phyloP scores from a whole-genome alignment of 495 filamentous ascomycete species.

The Penicillium coprophilum region DNA sequence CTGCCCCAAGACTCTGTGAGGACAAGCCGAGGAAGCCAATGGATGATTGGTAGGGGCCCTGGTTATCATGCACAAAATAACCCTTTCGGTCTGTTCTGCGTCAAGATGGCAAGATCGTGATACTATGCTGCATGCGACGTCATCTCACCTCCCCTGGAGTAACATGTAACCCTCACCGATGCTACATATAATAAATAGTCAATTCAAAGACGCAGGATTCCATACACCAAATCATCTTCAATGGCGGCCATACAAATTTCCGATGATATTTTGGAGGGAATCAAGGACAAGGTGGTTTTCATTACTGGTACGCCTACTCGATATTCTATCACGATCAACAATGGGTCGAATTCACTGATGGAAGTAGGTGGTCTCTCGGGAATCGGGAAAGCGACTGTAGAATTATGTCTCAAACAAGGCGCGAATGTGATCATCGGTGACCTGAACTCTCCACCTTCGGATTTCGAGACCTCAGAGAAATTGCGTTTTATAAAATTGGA shows the following conservation, averaged over 20 bases:
- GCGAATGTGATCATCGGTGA: conserved; percentile 48
- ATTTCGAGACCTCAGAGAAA: conserved; percentile 18
- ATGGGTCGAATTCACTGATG: background rate
- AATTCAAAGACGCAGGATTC: no score
- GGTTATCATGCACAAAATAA: no score
- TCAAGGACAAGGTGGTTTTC: conserved; percentile 48
- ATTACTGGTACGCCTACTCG: conserved; percentile 43
- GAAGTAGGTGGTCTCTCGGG: conserved; percentile 48
- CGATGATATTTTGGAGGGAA: conserved; percentile 11
- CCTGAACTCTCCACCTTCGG: conserved; percentile 29
- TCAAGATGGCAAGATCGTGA: no score
- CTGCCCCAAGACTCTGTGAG: no score
- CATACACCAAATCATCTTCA: no score
- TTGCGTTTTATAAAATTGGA: conserved; percentile 38
- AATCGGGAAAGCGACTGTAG: conserved; percentile 48
- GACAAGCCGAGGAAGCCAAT: no score
- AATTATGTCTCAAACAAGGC: conserved; percentile 45
- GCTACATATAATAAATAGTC: no score
- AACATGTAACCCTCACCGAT: no score
- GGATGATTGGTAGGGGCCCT: no score
- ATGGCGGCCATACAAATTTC: conserved; percentile 18
- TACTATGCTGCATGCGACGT: no score
- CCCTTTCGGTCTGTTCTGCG: no score
- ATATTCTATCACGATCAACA: conserved; percentile 3
- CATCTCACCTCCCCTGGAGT: no score